Base-by-base conservation (phyloP, 805 yeast genomes). In the Candida quercuum region DNA sequence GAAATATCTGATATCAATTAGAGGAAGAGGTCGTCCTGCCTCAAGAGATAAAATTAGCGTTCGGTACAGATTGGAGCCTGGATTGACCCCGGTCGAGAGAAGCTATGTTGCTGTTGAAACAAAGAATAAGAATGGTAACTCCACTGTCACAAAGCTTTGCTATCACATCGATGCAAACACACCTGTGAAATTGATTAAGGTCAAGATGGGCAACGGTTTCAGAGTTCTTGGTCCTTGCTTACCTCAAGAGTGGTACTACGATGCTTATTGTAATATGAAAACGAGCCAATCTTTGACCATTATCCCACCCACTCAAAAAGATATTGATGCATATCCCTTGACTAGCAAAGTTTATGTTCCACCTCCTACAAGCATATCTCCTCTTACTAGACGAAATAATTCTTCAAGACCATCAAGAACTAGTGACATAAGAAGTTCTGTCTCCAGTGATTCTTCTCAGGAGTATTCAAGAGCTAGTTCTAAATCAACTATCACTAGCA, bases 11-110 rank as follows among this genome's bases (percentile, higher is more conserved):
- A 79, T 89, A 11, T 86, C 87, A 51, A 96, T 91, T 11, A 71
- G 96, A 20, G 76, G 86, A n/a, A 74, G 95, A 41, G 99, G 98
- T 1, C 64, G 98, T 33, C 97, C 96, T 0, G 67, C 74, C 20
- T 69, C 77, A 9, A 40, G 35, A 12, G 46, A 44, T 7, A 43
- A 43, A 18, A 42, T 35, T 12, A 23, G n/a, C n/a, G n/a, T 49
- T 9, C 31, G 57, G n/a, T 43, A 40, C 13, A 37, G 43, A n/a
- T 38, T 42, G 27, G 46, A 42, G 11, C 39, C 43, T 5, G 15
- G 33, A n/a, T n/a, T n/a, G n/a, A n/a, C n/a, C 11, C 42, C 48
- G 7, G 18, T 4, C 7, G 35, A 45, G 15, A 22, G 34, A 3
- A 38, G 42, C 9, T n/a, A 33, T 7, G 51, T 46, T 27, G 43